phyloP scores from a whole-genome alignment of 805 yeast species.

The Priceomyces medius region DNA sequence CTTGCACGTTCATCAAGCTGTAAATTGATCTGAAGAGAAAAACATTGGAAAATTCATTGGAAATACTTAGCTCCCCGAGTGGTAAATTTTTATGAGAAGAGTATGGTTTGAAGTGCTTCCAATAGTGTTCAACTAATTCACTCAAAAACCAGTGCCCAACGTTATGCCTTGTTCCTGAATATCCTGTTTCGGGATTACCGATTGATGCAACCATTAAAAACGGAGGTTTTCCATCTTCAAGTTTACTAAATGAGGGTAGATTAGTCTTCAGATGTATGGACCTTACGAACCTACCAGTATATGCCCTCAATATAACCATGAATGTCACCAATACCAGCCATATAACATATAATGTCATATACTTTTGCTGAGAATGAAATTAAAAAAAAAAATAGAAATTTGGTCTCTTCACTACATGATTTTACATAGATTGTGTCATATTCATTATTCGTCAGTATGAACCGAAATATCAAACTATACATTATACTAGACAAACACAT shows the following conservation, averaged over 20 bases:
- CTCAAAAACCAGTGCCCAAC: constrained; percentile 65
- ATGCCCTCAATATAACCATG: neutral
- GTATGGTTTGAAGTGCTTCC: constrained; percentile 21
- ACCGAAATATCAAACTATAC: neutral
- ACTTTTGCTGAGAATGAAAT: too few species aligned
- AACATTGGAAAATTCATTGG: constrained; percentile 25
- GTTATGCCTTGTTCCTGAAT: constrained; percentile 67
- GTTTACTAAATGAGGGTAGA: constrained; percentile 5
- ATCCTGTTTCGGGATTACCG: constrained; percentile 75
- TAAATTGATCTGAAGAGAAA: constrained; percentile 49
- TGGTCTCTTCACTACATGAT: neutral
- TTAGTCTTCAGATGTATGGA: neutral
- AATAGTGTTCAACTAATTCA: constrained; percentile 21
- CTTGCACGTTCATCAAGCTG: constrained; percentile 71
- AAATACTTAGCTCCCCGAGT: constrained; percentile 22
- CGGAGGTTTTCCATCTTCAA: constrained; percentile 12
- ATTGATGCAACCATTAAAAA: constrained; percentile 47
- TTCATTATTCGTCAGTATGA: neutral
- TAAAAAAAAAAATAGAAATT: neutral
- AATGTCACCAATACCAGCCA: neutral
- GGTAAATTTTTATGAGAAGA: constrained; percentile 18
- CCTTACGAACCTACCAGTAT: neutral
- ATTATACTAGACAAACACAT: neutral
- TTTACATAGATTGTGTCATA: neutral
- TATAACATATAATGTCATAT: neutral